Evolutionary conservation across 2,329 filamentous ascomycete species (phyloP).

Genomic region (Penicillium verrucosum): DNA sequence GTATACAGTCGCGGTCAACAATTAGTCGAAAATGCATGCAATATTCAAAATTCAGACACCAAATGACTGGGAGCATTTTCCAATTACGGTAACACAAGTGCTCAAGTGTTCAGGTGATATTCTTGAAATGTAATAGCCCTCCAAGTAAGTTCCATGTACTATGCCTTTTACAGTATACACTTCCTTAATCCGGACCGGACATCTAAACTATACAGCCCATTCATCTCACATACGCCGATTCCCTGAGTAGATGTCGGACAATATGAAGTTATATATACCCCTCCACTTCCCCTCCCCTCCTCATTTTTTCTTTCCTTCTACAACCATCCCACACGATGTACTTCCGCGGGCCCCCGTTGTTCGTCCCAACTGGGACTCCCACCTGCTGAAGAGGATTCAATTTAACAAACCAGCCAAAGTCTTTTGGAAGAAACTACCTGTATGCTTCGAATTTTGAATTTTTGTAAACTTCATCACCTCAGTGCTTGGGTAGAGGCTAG

Average conservation of each 20-base stretch:
- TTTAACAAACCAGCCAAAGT: not conserved
- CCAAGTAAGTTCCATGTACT: not conserved
- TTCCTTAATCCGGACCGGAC: not conserved
- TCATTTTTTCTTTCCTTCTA: not conserved
- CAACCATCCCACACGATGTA: conserved; percentile 3
- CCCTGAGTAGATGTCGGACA: not conserved
- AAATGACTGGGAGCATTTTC: not conserved
- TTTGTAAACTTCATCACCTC: not conserved
- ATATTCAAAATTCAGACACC: not conserved
- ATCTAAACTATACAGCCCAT: not conserved
- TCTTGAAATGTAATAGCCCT: not conserved
- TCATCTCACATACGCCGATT: not conserved
- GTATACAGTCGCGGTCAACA: not conserved
- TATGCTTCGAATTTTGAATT: not conserved
- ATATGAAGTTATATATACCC: not conserved
- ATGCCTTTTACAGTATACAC: not conserved
- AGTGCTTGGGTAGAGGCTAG: not conserved
- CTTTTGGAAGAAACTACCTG: not conserved
- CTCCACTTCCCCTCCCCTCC: no score
- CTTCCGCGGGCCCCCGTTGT: not conserved
- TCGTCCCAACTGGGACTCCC: not conserved
- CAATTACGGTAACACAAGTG: not conserved
- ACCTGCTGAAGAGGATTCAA: not conserved
- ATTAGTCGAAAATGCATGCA: not conserved
- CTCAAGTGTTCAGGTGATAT: not conserved